Evolutionary conservation across 2,329 filamentous ascomycete species (phyloP).

Genomic region (Talaromyces sp.): DNA sequence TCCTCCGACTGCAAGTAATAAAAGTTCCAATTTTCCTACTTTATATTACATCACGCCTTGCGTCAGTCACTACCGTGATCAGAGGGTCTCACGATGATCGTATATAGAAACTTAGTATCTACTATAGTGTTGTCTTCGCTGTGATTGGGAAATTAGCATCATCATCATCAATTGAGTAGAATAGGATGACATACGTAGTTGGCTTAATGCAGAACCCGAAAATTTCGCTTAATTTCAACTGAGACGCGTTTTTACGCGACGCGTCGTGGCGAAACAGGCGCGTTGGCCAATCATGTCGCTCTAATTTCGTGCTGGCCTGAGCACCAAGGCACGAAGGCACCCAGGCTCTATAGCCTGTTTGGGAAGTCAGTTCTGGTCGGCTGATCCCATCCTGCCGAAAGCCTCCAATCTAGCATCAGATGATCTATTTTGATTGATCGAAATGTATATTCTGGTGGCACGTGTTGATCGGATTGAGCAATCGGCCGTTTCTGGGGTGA

Average conservation of each 20-base stretch:
- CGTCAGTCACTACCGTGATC: slow-evolving; percentile 1
- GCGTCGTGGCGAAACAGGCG: neutral
- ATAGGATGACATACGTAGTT: neutral
- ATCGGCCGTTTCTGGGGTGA: neutral
- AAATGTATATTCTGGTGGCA: neutral
- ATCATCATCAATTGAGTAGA: neutral
- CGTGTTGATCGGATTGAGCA: neutral
- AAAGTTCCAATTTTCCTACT: slow-evolving; percentile 16
- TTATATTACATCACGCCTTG: slow-evolving; percentile 2
- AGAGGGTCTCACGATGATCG: neutral
- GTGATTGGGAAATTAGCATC: neutral
- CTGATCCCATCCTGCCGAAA: neutral
- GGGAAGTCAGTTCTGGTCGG: slow-evolving; percentile 8
- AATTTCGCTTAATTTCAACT: neutral
- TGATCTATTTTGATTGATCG: neutral
- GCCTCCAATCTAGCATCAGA: neutral
- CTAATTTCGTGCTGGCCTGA: slow-evolving; percentile 4
- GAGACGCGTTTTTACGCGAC: slow-evolving; percentile 11
- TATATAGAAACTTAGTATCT: neutral
- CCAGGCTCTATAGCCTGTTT: slow-evolving; percentile 13
- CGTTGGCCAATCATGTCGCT: neutral
- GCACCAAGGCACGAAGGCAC: slow-evolving; percentile 14
- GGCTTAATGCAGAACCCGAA: neutral
- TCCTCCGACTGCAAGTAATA: slow-evolving; percentile 12
- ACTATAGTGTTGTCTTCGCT: neutral